Percentiles rank a stretch among this genome's conserved stretches.
Conservation (phyloP, 305 asterid genomes). For the Fraxinus platypoda region DNA sequence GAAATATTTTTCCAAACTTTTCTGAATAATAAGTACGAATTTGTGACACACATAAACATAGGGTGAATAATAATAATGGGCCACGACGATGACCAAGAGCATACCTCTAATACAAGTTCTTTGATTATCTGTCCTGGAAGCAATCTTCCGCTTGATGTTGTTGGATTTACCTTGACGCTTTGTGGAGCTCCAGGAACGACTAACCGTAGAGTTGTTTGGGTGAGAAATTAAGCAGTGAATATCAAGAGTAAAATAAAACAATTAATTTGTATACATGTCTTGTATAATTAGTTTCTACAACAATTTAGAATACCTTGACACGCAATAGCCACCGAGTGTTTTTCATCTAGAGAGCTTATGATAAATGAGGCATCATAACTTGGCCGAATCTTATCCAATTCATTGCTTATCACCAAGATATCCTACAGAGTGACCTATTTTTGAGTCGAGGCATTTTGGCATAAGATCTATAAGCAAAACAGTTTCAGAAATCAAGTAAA, state of each 20-base stretch:
- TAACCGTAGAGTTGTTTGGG: conserved; percentile 26
- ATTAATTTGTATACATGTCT: background rate
- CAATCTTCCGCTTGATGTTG: conserved; percentile 22
- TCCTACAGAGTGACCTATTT: conserved; percentile 34
- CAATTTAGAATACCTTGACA: conserved; percentile 44
- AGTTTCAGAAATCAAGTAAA: conserved; percentile 7
- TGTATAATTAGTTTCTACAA: background rate
- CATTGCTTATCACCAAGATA: conserved; percentile 31
- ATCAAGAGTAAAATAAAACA: background rate
- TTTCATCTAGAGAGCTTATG: conserved; percentile 41
- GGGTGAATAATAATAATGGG: background rate
- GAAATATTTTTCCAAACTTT: background rate
- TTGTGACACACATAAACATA: background rate
- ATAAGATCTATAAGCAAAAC: conserved; percentile 4
- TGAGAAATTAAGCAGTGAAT: conserved; percentile 12
- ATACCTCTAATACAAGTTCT: conserved; percentile 49
- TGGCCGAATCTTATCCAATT: conserved; percentile 53
- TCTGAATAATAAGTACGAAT: background rate
- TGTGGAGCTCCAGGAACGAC: conserved; percentile 56
- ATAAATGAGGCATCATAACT: conserved; percentile 43
- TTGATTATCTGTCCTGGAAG: conserved; percentile 57
- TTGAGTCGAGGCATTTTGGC: conserved; percentile 11
- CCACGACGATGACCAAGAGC: background rate
- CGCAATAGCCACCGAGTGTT: conserved; percentile 34
- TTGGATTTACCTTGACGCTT: conserved; percentile 27